These are phyloP conservation scores for Cyclospora cayetanensis DNA, from an alignment of 169 alveolate species.

Conservation along the genomic window DNA sequence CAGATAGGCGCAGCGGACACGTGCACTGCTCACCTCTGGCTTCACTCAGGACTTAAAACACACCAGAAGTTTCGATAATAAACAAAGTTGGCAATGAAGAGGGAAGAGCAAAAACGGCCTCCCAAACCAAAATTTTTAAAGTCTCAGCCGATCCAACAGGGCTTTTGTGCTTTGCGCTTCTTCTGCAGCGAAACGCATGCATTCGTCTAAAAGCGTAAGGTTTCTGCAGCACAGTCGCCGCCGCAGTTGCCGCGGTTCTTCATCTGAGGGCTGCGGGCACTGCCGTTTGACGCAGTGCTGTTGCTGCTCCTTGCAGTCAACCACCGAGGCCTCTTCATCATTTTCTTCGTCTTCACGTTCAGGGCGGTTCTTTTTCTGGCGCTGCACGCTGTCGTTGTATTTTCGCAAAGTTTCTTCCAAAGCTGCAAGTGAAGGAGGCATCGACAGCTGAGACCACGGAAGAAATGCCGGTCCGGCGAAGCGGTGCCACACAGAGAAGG, in stretches of 20 bases:
- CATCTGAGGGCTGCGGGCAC: neutral
- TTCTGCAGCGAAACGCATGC: conserved; percentile 30
- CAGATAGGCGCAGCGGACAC: too few species aligned
- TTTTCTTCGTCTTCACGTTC: neutral
- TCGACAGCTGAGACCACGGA: neutral
- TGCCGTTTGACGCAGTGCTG: neutral
- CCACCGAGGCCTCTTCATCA: too few species aligned
- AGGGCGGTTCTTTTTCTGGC: neutral
- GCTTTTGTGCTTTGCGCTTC: neutral
- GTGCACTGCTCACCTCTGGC: too few species aligned
- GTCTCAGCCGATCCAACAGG: conserved; percentile 19
- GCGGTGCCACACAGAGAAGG: neutral
- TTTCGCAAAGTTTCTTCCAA: neutral
- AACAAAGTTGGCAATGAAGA: too few species aligned
- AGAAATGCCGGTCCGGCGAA: neutral
- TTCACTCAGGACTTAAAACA: too few species aligned
- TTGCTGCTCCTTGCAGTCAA: conserved; percentile 4
- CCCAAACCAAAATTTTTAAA: too few species aligned
- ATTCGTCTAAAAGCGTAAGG: neutral
- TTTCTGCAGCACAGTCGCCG: conserved; percentile 24
- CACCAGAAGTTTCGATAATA: too few species aligned
- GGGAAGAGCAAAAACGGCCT: too few species aligned
- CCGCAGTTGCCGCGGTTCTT: conserved; percentile 8
- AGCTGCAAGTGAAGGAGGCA: conserved; percentile 8
- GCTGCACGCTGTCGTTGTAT: neutral